Base-by-base conservation (phyloP, 306 rosid genomes). In the Castanea crenata region DNA sequence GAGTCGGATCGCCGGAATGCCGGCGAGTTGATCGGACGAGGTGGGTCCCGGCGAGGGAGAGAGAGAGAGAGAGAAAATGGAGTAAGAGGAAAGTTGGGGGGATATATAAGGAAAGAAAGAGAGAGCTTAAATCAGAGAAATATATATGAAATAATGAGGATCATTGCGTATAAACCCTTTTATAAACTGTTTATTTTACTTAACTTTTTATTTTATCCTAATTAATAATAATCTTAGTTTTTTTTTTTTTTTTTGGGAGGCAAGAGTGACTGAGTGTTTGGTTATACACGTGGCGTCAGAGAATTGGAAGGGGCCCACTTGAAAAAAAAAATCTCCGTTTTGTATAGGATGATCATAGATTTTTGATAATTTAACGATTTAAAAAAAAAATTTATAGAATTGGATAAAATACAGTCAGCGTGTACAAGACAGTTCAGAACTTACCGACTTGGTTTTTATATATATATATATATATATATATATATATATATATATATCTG, bases 11-110 rank as follows among this genome's bases (percentile, higher is more conserved):
- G 83, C 84, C 90, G 86, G 91, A 86, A 85, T 77, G 76, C 83
- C 85, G 89, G 87, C 78, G 65, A 59, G 18, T 9, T 68, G 78
- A 84, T 86, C 79, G 81, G 85, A 68, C 90, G 86, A 55, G 79
- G 71, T 18, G 64, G 3, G 82, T 79, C 80, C 96, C 92, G 93
- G 90, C 97, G 89, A 71, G 82, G 54, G 46, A 52, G 75, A 76
- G 84, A 77, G 82, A 69, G 67, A 52, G 27, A 25, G 27, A 80
- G 52, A 86, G 21, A 79, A 58, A 76, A 70, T n/a, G 56, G 32
- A 20, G 59, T 27, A 1, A 10, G 16, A 23, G 41, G 81, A 57
- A 76, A 71, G 72, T 44, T 65, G 71, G 71, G 82, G 82, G 65
- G 46, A 83, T 83, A 85, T 87, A 87, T 80, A 85, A 79, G 83